phyloP scores from a whole-genome alignment of 2,329 filamentous ascomycete genomes.

The Ophiostoma novo-ulmi region DNA sequence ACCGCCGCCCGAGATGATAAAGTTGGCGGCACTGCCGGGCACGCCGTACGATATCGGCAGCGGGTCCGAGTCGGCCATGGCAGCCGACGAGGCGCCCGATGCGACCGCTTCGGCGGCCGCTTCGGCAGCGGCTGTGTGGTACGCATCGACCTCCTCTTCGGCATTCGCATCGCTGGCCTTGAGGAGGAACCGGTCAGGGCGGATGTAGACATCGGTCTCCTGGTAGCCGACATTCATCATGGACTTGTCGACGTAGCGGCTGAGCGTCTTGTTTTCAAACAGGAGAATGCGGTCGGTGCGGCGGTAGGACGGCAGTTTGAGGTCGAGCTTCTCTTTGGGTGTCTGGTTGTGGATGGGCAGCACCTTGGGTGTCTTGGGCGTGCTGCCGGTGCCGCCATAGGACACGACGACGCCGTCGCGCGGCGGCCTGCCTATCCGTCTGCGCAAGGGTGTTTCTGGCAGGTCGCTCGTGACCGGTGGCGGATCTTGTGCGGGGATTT shows the following conservation, averaged over 20 bases:
- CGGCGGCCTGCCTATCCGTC: constrained; percentile 42
- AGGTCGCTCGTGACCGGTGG: background rate
- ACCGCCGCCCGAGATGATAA: constrained; percentile 15
- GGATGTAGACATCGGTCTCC: constrained; percentile 82
- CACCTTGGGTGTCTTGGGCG: constrained; percentile 58
- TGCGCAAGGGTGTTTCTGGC: constrained; percentile 30
- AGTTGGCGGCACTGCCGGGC: constrained; percentile 44
- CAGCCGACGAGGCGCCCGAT: background rate
- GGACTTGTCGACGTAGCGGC: constrained; percentile 88
- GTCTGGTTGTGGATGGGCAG: constrained; percentile 75
- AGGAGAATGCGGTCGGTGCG: constrained; percentile 72
- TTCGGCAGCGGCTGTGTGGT: constrained; percentile 44
- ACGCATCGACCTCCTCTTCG: constrained; percentile 54
- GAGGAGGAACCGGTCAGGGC: constrained; percentile 67
- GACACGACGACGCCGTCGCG: constrained; percentile 49
- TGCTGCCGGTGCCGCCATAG: constrained; percentile 44
- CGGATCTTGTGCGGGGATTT: background rate
- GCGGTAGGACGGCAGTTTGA: constrained; percentile 70
- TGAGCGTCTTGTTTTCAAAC: constrained; percentile 79
- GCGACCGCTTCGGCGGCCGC: constrained; percentile 37
- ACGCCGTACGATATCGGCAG: constrained; percentile 27
- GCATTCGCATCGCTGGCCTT: constrained; percentile 56
- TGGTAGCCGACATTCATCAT: constrained; percentile 97
- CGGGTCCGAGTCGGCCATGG: background rate
- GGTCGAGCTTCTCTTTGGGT: constrained; percentile 70